Percentiles rank a stretch among this genome's conserved stretches.
Conservation (phyloP, 495 filamentous ascomycete species). For the Podospora bellae-mahoneyi region DNA sequence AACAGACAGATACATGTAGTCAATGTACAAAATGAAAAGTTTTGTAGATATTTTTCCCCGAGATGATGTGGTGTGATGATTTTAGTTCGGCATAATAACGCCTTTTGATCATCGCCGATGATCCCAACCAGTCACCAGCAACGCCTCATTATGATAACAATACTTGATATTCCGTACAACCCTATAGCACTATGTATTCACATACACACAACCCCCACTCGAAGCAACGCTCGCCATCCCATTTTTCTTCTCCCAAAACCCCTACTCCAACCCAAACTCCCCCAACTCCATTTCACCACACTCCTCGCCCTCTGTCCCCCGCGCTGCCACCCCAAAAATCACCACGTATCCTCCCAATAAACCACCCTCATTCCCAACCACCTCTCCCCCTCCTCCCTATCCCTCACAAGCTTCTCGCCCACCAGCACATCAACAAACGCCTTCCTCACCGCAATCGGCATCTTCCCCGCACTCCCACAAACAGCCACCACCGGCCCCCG, state of each 20-base stretch:
- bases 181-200: too few relatives aligned
- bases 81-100: too few relatives aligned
- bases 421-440: slow-evolving; percentile 71
- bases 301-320: too few relatives aligned
- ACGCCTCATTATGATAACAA: too few relatives aligned
- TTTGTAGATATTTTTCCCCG: background rate
- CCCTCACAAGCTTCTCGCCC: slow-evolving; percentile 23
- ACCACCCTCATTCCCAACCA: slow-evolving; percentile 27
- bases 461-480: slow-evolving; percentile 79
- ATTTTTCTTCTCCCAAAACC: background rate
- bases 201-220: too few relatives aligned
- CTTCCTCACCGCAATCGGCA: slow-evolving; percentile 85
- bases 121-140: too few relatives aligned
- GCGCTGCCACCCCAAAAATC: background rate
- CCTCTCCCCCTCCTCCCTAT: slow-evolving; percentile 31
- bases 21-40: background rate
- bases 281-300: background rate
- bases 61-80: too few relatives aligned
- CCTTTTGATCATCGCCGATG: too few relatives aligned
- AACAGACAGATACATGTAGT: background rate
- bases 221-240: background rate
- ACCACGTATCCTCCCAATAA: slow-evolving; percentile 52
- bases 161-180: too few relatives aligned
- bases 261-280: too few relatives aligned
- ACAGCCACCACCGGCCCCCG: slow-evolving; percentile 52